Evolutionary conservation across 2,329 filamentous ascomycete species (phyloP), one percentile per base, ranked within the genome.

Genomic region (Rosellinia necatrix): DNA sequence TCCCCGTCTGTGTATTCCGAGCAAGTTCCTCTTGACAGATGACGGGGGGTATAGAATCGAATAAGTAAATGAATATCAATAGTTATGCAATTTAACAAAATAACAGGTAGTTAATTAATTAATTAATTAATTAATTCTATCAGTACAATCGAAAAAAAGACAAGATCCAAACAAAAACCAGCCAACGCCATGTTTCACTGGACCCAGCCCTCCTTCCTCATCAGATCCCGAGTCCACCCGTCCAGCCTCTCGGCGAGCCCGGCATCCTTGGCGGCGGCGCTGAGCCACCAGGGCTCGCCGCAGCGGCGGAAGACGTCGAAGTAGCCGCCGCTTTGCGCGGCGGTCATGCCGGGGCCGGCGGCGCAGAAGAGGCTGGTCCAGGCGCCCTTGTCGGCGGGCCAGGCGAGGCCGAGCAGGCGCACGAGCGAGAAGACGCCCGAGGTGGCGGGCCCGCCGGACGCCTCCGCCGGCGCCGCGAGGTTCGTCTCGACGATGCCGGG

Each of bases 401-500:
- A 64, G 8, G 62, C 29, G 7, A 68, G 42, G 7, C 70, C 65
- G 37, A 71, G 52, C 57, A 24, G 60, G 51, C 59, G 52, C 1
- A 58, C n/a, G 32, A 38, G 21, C 8, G 57, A 55, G 21, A 63
- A 56, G 13, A 56, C 12, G 19, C 15, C 49, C 44, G 12, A 44
- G 27, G 57, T 25, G 5, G 34, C 25, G 10, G 46, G 58, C 12
- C 49, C 59, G 15, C 49, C 59, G 15, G 52, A 56, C 44, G 58
- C 56, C 5, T n/a, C 56, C 12, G 55, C 43, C 15, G 57, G 29
- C 37, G 58, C 32, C 19, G 53, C 54, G 22, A 72, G 43, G 32
- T 69, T 67, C 32, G 67, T 73, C 29, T 73, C 65, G 0, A 76
- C 71, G 8, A 75, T 19, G n/a, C 75, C 75, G 5, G 75, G 75